Conservation (phyloP, 768 basidiomycete genomes). For the Hemileccinum impolitum region DNA sequence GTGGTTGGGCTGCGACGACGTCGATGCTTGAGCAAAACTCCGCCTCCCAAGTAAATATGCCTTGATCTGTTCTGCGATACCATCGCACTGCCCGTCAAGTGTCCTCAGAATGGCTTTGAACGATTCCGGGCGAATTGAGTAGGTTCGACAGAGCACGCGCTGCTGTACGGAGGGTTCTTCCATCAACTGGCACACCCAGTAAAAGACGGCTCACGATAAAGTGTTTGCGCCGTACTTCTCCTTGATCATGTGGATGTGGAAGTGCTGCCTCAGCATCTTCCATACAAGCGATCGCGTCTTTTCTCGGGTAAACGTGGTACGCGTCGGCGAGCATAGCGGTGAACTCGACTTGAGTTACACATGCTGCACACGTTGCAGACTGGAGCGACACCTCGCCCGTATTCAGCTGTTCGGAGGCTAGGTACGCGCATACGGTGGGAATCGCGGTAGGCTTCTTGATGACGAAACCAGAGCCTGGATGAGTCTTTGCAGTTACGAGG, state of each 20-base stretch:
- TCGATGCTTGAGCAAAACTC: neutral
- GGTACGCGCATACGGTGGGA: slow-evolving; percentile 30
- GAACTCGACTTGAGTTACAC: slow-evolving; percentile 21
- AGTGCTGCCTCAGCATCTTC: slow-evolving; percentile 31
- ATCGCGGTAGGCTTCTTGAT: slow-evolving; percentile 23
- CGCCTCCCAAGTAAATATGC: slow-evolving; percentile 5
- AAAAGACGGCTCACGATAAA: slow-evolving; percentile 41
- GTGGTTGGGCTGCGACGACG: neutral
- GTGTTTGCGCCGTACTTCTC: slow-evolving; percentile 15
- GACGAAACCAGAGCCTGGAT: slow-evolving; percentile 27
- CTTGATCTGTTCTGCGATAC: slow-evolving; percentile 24
- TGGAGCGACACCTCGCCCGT: slow-evolving; percentile 28
- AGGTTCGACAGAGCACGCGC: slow-evolving; percentile 13
- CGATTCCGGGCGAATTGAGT: slow-evolving; percentile 11
- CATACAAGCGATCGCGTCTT: slow-evolving; percentile 31
- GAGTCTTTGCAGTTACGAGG: slow-evolving; percentile 22
- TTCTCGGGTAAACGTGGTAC: slow-evolving; percentile 17
- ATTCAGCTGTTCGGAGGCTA: slow-evolving; percentile 31
- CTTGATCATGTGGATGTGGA: slow-evolving; percentile 14
- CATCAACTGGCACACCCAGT: slow-evolving; percentile 42
- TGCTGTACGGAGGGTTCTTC: slow-evolving; percentile 29
- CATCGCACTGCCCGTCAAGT: slow-evolving; percentile 24
- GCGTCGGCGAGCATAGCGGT: slow-evolving; percentile 28
- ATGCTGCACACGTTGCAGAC: slow-evolving; percentile 23
- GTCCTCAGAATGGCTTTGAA: slow-evolving; percentile 20